These are phyloP conservation scores for Penicillium taxi DNA, from an alignment of 495 filamentous ascomycete genomes.

Conservation along the genomic window DNA sequence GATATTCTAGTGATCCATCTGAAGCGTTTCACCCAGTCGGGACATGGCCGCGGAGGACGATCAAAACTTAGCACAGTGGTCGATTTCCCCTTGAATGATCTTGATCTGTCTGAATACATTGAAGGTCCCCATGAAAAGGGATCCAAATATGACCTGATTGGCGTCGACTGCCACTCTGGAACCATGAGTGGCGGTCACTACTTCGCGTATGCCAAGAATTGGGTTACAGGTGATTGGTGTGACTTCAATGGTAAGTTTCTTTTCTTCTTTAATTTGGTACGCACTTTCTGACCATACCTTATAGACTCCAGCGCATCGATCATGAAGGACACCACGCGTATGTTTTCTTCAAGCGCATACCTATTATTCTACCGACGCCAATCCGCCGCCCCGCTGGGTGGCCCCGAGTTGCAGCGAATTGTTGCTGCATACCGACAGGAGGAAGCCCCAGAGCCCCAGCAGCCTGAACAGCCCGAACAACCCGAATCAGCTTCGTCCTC, in stretches of 20 bases:
- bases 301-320: constrained; percentile 62
- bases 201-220: constrained; percentile 88
- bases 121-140: constrained; percentile 68
- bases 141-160: constrained; percentile 84
- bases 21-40: constrained; percentile 67
- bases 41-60: constrained; percentile 44
- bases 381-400: constrained; percentile 66
- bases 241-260: constrained; percentile 76
- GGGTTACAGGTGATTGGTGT: constrained; percentile 77
- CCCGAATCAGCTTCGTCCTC: no score
- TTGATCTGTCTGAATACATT: constrained; percentile 76
- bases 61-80: constrained; percentile 90
- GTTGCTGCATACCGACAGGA: constrained; percentile 25
- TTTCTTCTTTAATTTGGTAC: no score
- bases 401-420: constrained; percentile 61
- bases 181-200: constrained; percentile 91
- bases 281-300: constrained; percentile 12
- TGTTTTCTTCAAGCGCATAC: constrained; percentile 70
- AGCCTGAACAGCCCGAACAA: constrained; percentile 30
- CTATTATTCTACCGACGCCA: constrained; percentile 93
- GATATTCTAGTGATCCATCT: constrained; percentile 93
- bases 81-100: constrained; percentile 79
- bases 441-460: not conserved
- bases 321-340: constrained; percentile 40
- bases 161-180: constrained; percentile 90